These are phyloP conservation scores for Rhizophora apiculata DNA, from an alignment of 345 rosid genomes.

Conservation along the genomic window DNA sequence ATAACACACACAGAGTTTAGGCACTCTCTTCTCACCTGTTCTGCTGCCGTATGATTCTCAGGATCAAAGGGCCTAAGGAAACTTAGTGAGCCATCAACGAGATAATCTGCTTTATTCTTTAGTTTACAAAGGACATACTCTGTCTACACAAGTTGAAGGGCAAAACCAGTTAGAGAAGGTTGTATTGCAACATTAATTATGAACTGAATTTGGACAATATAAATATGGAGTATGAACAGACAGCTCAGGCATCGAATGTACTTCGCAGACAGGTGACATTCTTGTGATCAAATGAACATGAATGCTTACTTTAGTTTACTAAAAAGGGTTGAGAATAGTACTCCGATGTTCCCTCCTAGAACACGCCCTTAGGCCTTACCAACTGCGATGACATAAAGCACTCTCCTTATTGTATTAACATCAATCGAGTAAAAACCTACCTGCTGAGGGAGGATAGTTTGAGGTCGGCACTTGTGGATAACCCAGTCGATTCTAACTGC, in stretches of 20 bases:
- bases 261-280: too few relatives aligned
- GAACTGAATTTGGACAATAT: too few relatives aligned
- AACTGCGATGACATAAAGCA: not conserved
- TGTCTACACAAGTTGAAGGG: conserved; percentile 1
- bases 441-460: not conserved
- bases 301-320: too few relatives aligned
- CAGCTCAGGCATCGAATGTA: too few relatives aligned
- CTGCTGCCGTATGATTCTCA: not conserved
- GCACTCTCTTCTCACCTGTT: not conserved
- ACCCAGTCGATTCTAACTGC: conserved; percentile 21
- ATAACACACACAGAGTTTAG: too few relatives aligned
- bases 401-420: not conserved
- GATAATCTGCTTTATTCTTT: conserved; percentile 3
- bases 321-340: too few relatives aligned
- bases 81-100: too few relatives aligned
- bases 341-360: too few relatives aligned
- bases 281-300: too few relatives aligned
- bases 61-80: not conserved
- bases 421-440: not conserved
- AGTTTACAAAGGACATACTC: conserved; percentile 21
- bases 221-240: too few relatives aligned
- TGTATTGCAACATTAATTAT: too few relatives aligned
- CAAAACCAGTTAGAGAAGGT: not conserved
- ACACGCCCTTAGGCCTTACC: too few relatives aligned
- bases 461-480: conserved; percentile 22